Percentiles rank a stretch among this genome's conserved stretches.
phyloP scores from a whole-genome alignment of 2,329 filamentous ascomycete species.

The Xylariaceae sp. region DNA sequence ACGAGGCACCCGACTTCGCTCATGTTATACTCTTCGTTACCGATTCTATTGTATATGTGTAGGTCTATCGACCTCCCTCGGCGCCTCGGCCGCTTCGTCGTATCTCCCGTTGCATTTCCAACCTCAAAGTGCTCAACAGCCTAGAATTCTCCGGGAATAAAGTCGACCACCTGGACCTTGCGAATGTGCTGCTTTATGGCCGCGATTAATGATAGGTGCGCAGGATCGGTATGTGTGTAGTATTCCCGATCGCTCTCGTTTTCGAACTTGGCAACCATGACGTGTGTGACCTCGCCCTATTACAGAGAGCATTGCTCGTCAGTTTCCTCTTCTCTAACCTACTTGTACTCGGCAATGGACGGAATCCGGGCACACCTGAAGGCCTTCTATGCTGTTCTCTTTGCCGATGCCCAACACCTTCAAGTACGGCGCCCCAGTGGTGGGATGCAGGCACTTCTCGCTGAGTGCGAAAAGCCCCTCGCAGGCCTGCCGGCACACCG shows the following conservation, averaged over 20 bases:
- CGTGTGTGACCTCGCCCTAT: conserved; percentile 60
- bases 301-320: neutral
- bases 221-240: conserved; percentile 60
- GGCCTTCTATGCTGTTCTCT: conserved; percentile 58
- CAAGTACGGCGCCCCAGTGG: conserved; percentile 55
- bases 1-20: too few relatives aligned
- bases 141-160: conserved; percentile 40
- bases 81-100: neutral
- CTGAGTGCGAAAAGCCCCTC: conserved; percentile 43
- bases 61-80: neutral
- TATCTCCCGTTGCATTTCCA: neutral
- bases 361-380: conserved; percentile 44
- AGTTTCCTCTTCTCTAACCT: neutral
- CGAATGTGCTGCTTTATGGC: conserved; percentile 45
- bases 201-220: conserved; percentile 55
- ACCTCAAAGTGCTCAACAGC: neutral
- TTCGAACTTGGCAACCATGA: conserved; percentile 62
- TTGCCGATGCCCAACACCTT: conserved; percentile 52
- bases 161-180: conserved; percentile 55
- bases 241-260: conserved; percentile 61
- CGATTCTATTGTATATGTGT: neutral
- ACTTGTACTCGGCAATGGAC: neutral
- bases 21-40: neutral
- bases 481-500: conserved; percentile 27
- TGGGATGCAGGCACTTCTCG: conserved; percentile 57